Conservation (phyloP, 192 early-diverging fungal species). For the Diversispora epigaea region DNA sequence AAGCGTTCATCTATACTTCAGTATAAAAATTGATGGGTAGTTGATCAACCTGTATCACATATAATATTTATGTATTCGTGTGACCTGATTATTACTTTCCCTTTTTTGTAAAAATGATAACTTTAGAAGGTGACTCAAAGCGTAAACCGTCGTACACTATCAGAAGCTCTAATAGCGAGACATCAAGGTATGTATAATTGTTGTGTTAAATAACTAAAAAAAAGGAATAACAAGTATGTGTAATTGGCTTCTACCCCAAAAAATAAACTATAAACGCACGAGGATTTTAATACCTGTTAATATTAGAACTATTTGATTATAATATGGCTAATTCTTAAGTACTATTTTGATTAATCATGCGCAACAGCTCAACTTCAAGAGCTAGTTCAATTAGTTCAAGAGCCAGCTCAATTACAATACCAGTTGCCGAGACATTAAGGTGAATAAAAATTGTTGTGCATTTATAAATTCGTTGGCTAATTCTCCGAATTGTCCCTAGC, state of each 20-base stretch:
- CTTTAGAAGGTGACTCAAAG: too few relatives aligned
- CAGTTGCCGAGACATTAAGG: slow-evolving; percentile 7
- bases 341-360: slow-evolving; percentile 12
- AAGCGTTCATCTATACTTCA: not conserved
- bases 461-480: slow-evolving; percentile 6
- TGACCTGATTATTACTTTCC: too few relatives aligned
- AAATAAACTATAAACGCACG: too few relatives aligned
- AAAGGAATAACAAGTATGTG: too few relatives aligned
- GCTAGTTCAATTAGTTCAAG: not conserved
- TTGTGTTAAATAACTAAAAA: too few relatives aligned
- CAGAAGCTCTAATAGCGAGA: not conserved
- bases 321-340: slow-evolving; percentile 12
- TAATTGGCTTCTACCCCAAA: too few relatives aligned
- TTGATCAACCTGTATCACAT: too few relatives aligned
- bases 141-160: not conserved
- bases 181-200: slow-evolving; percentile 9
- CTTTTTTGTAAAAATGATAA: too few relatives aligned
- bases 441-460: slow-evolving; percentile 27
- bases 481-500: not conserved
- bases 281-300: too few relatives aligned
- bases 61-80: too few relatives aligned
- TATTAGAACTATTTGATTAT: too few relatives aligned
- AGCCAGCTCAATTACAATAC: slow-evolving; percentile 2
- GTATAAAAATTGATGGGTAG: too few relatives aligned
- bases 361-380: slow-evolving; percentile 22